Percentiles rank a stretch among this genome's conserved stretches.
Evolutionary conservation across 108 stramenopile species (phyloP).

Genomic region (Bacterosira constricta): DNA sequence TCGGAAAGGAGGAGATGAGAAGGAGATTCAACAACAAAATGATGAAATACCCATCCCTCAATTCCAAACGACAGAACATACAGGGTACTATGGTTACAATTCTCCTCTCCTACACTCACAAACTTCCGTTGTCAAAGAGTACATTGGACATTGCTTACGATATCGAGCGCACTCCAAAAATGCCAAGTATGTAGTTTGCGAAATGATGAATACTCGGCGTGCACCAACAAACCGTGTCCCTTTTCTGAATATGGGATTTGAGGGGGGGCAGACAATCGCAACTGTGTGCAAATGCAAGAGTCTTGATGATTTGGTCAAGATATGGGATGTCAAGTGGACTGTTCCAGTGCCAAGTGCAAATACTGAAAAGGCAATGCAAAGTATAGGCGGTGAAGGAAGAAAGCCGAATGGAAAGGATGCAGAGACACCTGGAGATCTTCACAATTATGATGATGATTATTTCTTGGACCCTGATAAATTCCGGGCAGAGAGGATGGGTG

Average conservation of each 20-base stretch:
- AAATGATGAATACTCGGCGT: conserved; percentile 93
- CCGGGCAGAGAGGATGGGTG: conserved; percentile 13
- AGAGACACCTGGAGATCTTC: conserved; percentile 18
- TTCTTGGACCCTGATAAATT: conserved; percentile 51
- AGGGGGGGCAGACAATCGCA: conserved; percentile 68
- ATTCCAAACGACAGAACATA: conserved; percentile 34
- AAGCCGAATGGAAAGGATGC: not conserved
- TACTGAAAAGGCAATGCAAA: not conserved
- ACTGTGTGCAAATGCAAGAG: conserved; percentile 66
- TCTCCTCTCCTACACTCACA: conserved; percentile 71
- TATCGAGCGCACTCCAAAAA: conserved; percentile 89
- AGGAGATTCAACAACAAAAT: not conserved
- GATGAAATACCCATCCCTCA: conserved; percentile 13
- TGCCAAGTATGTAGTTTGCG: conserved; percentile 93
- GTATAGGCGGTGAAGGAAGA: not conserved
- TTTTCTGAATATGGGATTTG: conserved; percentile 55
- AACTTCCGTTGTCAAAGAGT: conserved; percentile 86
- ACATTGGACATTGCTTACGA: conserved; percentile 67
- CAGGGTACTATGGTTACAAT: conserved; percentile 49
- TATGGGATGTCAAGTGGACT: conserved; percentile 70
- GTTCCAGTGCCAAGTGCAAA: conserved; percentile 12
- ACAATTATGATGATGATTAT: conserved; percentile 55
- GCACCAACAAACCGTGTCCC: conserved; percentile 57
- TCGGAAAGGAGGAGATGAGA: conserved; percentile 20
- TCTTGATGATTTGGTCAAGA: conserved; percentile 66